Percentiles rank a stretch among this genome's conserved stretches.
phyloP scores from a whole-genome alignment of 78 protist species.

The Dictyostelium brefeldianum region DNA sequence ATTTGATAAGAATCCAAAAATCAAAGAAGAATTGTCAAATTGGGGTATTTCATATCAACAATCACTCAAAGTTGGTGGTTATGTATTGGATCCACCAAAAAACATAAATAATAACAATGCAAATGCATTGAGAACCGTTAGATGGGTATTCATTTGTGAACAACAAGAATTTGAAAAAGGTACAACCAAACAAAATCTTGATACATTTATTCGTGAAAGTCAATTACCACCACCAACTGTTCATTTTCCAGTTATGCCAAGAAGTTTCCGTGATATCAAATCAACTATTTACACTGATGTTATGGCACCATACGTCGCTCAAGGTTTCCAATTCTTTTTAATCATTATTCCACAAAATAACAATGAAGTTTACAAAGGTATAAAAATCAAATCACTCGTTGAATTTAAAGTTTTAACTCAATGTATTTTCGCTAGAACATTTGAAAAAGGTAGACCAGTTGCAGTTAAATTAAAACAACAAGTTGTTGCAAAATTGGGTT shows the following conservation, averaged over 20 bases:
- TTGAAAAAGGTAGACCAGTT: background rate
- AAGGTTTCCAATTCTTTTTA: background rate
- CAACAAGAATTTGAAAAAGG: background rate
- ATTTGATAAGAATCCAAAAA: background rate
- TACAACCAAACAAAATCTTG: background rate
- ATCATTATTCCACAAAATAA: conserved; percentile 17
- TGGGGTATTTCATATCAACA: conserved; percentile 19
- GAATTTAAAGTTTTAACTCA: conserved; percentile 40
- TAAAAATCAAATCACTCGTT: background rate
- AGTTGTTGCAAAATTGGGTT: conserved; percentile 38
- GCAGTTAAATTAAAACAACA: background rate
- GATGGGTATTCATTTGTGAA: conserved; percentile 6
- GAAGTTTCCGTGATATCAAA: background rate
- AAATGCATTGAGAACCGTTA: background rate
- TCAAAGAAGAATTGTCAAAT: background rate
- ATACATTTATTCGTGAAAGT: background rate
- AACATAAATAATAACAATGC: background rate
- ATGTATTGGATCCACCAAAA: conserved; percentile 3
- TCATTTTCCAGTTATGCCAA: background rate
- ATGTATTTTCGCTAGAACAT: conserved; percentile 7
- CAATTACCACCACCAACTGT: background rate
- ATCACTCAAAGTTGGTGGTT: background rate
- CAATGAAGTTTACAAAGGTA: conserved; percentile 2
- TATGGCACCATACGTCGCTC: background rate
- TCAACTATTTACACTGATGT: background rate